Evolutionary conservation across 2,329 filamentous ascomycete species (phyloP), one percentile per base, ranked within the genome.

Genomic region (Beauveria brongniartii): DNA sequence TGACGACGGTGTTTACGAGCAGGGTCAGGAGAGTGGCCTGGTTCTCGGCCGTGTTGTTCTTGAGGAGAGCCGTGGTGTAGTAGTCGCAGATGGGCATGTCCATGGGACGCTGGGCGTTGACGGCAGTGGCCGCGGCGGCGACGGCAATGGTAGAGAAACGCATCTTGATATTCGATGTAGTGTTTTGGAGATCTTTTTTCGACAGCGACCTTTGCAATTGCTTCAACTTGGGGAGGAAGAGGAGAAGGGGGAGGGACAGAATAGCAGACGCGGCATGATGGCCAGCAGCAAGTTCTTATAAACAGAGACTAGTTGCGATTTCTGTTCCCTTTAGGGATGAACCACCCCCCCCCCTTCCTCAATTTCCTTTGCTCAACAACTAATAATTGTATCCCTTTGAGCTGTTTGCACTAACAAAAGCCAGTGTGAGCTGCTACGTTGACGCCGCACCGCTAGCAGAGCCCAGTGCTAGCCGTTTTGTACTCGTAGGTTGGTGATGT

Each of bases 1-100:
- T 83, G 63, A 86, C 82, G 22, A 80, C 84, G 7, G 82, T 86
- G 71, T 86, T 86, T 66, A 87, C 82, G 4, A 87, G 70, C 1
- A 82, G 72, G 2, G 79, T 83, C 66, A 87, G 66, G 2, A 86
- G 73, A 1, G 76, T 80, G 59, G 76, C 72, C 69, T 87, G 83
- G 69, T 84, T 86, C 34, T 74, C 77, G 20, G 81, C 80, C 43
- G 79, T 85, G 74, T 85, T 86, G 44, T 83, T 75, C 69, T 77
- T 81, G 59, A 86, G 74, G 12, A 86, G 70, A n/a, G 80, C 78
- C 3, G 75, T 82, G 40, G 83, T 85, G 72, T 87, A 87, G 71
- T 85, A 84, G 73, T 86, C 83, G 71, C 84, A 87, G 65, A 87
- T 80, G 62, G 80, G 78, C 3, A 69, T 76, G 66, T 80, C 76